Percentiles rank a stretch among this genome's conserved stretches.
phyloP scores from a whole-genome alignment of 495 filamentous ascomycete genomes.

The Aspergillus affinis region DNA sequence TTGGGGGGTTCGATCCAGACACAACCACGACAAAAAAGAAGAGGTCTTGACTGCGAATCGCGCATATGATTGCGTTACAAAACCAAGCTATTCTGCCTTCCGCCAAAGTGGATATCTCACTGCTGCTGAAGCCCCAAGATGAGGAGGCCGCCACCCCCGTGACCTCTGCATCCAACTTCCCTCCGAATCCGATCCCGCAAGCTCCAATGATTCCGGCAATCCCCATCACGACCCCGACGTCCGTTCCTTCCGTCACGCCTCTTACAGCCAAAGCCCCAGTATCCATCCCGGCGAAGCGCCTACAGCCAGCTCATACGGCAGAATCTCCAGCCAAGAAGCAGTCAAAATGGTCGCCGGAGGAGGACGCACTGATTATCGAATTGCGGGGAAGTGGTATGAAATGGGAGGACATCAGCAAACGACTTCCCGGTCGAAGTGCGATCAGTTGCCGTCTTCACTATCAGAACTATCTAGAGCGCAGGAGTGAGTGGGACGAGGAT shows the following conservation, averaged over 20 bases:
- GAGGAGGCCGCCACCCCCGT: constrained; percentile 68
- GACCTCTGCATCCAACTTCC: constrained; percentile 49
- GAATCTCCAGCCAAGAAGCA: constrained; percentile 90
- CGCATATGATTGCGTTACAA: constrained; percentile 55
- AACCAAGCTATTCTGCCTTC: constrained; percentile 48
- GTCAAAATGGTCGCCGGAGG: constrained; percentile 92
- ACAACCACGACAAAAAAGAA: constrained; percentile 6
- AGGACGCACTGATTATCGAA: constrained; percentile 86
- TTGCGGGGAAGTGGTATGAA: constrained; percentile 89
- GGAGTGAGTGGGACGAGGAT: constrained; percentile 94
- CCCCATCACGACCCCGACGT: constrained; percentile 33
- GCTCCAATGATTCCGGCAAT: constrained; percentile 37
- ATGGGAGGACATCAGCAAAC: constrained; percentile 96
- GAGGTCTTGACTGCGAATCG: constrained; percentile 30
- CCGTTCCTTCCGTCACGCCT: constrained; percentile 30
- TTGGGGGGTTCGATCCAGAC: neutral
- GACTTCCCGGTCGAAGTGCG: constrained; percentile 82
- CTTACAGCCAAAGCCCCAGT: constrained; percentile 33
- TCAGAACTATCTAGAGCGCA: constrained; percentile 92
- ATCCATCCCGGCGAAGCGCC: constrained; percentile 49
- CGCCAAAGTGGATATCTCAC: constrained; percentile 88
- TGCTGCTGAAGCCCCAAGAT: constrained; percentile 74
- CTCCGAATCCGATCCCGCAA: constrained; percentile 50
- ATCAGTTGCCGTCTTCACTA: constrained; percentile 95
- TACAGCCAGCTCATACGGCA: constrained; percentile 45